A percentile compares a stretch with the other conserved stretches of the same genome.
Conservation (phyloP, 495 filamentous ascomycete species). For the Penicillium atrosanguineum region DNA sequence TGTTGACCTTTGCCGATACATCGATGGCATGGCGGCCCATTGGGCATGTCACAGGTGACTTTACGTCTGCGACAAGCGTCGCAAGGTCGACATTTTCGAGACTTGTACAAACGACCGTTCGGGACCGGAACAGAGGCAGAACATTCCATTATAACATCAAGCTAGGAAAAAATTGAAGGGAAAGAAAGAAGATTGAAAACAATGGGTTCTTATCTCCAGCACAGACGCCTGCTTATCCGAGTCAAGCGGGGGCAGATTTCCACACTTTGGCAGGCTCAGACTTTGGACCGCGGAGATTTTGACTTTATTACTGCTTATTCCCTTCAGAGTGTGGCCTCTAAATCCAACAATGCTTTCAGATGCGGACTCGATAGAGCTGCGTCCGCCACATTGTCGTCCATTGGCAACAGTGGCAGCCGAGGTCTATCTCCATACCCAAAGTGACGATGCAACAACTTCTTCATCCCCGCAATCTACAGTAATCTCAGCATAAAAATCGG, state of each 20-base stretch:
- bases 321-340: neutral
- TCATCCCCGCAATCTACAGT: slow-evolving; percentile 5
- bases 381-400: slow-evolving; percentile 1
- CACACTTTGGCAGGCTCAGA: too few relatives aligned
- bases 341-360: neutral
- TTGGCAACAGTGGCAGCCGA: slow-evolving; percentile 3
- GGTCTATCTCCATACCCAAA: slow-evolving; percentile 5
- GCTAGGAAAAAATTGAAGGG: too few relatives aligned
- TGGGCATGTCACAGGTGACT: slow-evolving; percentile 5
- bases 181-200: neutral
- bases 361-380: neutral
- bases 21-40: slow-evolving; percentile 3
- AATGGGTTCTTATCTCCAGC: neutral
- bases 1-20: slow-evolving; percentile 1
- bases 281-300: neutral
- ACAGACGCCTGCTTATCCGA: too few relatives aligned
- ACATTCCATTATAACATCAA: neutral
- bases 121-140: neutral
- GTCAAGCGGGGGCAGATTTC: neutral
- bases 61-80: slow-evolving; percentile 3
- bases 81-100: slow-evolving; percentile 4
- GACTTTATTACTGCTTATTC: too few relatives aligned
- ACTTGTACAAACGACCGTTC: slow-evolving; percentile 4
- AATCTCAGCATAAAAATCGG: neutral
- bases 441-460: slow-evolving; percentile 1